Conservation (phyloP, 805 yeast species). For the Yarrowia divulgata region DNA sequence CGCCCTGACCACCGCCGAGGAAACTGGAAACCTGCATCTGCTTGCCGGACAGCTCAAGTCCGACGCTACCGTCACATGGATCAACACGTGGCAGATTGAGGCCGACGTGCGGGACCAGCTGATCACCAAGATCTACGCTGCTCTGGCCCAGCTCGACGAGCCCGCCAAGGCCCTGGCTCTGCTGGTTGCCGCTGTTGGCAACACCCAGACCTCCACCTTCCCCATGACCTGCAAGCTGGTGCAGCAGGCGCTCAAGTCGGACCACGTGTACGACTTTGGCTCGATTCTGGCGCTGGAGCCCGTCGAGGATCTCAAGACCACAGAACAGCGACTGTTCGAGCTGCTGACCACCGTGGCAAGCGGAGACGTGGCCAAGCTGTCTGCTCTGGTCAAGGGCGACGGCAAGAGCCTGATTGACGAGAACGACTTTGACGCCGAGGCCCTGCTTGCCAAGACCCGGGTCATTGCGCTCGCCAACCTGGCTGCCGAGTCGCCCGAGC, state of each 20-base stretch:
- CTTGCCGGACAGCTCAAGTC: slow-evolving; percentile 50
- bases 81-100: slow-evolving; percentile 50
- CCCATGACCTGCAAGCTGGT: slow-evolving; percentile 46
- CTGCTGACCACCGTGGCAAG: slow-evolving; percentile 47
- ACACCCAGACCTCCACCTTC: slow-evolving; percentile 39
- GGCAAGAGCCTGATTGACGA: slow-evolving; percentile 39
- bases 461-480: slow-evolving; percentile 47
- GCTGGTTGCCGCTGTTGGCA: slow-evolving; percentile 41
- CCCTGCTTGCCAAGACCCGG: slow-evolving; percentile 46
- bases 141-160: slow-evolving; percentile 43
- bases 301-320: slow-evolving; percentile 45
- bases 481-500: slow-evolving; percentile 43
- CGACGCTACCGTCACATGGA: slow-evolving; percentile 51
- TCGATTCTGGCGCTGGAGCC: slow-evolving; percentile 47
- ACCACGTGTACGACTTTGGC: slow-evolving; percentile 48
- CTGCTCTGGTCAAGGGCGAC: slow-evolving; percentile 39
- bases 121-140: slow-evolving; percentile 46
- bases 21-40: slow-evolving; percentile 49
- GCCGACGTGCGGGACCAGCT: slow-evolving; percentile 46
- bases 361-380: slow-evolving; percentile 47
- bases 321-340: slow-evolving; percentile 44
- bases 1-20: slow-evolving; percentile 50
- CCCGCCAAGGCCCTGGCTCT: slow-evolving; percentile 45
- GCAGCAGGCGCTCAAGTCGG: slow-evolving; percentile 44
- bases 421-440: slow-evolving; percentile 40